Conservation (phyloP, 768 basidiomycete species). For the Tremella fuciformis region DNA sequence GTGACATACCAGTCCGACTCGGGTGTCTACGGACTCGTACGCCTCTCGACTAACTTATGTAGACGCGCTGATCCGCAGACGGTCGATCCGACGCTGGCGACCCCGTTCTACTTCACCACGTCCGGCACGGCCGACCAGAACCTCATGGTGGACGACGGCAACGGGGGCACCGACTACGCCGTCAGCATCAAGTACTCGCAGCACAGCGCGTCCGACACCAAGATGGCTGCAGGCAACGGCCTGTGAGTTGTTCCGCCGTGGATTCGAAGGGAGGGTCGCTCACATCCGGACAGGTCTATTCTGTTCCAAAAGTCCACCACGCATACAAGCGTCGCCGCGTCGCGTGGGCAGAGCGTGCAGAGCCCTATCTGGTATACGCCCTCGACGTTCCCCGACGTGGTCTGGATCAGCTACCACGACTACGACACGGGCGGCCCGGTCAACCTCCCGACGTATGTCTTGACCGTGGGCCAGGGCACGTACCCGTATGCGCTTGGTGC, state of each 20-base stretch:
- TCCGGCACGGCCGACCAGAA: background rate
- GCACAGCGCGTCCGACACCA: too few relatives aligned
- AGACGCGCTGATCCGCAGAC: background rate
- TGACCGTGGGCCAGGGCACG: background rate
- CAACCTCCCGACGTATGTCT: background rate
- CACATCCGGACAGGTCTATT: background rate
- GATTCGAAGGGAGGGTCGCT: too few relatives aligned
- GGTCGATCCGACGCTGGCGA: background rate
- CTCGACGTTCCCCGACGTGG: background rate
- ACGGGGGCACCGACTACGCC: too few relatives aligned
- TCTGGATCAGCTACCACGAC: background rate
- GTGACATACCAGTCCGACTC: background rate
- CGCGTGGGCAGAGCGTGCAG: background rate
- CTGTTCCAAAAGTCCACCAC: background rate
- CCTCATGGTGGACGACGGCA: background rate
- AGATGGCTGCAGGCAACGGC: background rate
- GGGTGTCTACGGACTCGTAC: background rate
- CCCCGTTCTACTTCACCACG: background rate
- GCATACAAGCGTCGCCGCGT: background rate
- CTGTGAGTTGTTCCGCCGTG: too few relatives aligned
- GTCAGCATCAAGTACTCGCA: too few relatives aligned
- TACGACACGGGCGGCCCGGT: background rate
- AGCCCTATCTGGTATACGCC: background rate
- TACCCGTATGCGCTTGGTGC: background rate
- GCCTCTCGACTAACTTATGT: background rate